These are phyloP conservation scores for Cryptococcus sp. DNA, from an alignment of 1,284 basidiomycete species.

Conservation along the genomic window DNA sequence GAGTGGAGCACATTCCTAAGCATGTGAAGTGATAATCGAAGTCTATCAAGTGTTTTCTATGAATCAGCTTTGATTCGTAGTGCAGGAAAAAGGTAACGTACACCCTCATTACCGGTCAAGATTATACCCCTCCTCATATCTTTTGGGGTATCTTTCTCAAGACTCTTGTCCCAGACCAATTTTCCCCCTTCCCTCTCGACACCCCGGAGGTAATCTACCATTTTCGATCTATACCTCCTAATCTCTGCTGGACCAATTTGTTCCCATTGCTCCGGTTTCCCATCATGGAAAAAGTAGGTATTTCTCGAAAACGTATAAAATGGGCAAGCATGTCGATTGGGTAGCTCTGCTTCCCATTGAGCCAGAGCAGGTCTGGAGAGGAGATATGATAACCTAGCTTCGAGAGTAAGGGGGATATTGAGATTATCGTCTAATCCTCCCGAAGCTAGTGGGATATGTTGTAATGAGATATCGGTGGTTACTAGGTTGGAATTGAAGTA, in stretches of 20 bases:
- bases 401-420: conserved; percentile 32
- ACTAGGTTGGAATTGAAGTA: conserved; percentile 7
- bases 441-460: conserved; percentile 22
- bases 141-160: conserved; percentile 27
- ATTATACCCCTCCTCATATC: conserved; percentile 45
- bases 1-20: conserved; percentile 45
- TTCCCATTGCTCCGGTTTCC: conserved; percentile 43
- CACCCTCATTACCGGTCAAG: conserved; percentile 47
- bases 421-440: conserved; percentile 29
- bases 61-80: background rate
- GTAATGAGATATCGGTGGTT: conserved; percentile 5
- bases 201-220: conserved; percentile 42
- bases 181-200: conserved; percentile 39
- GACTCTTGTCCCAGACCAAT: conserved; percentile 40
- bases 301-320: conserved; percentile 42
- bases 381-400: conserved; percentile 31
- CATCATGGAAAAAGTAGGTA: conserved; percentile 46
- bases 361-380: conserved; percentile 34
- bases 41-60: conserved; percentile 44
- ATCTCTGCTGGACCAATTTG: conserved; percentile 37
- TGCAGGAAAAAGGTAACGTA: conserved; percentile 23
- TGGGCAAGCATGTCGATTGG: conserved; percentile 37
- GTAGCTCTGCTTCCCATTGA: conserved; percentile 43
- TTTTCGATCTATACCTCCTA: conserved; percentile 34
- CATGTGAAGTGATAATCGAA: conserved; percentile 44